These are phyloP conservation scores for Dothistroma pini DNA, from an alignment of 2,329 filamentous ascomycete genomes.

Conservation along the genomic window DNA sequence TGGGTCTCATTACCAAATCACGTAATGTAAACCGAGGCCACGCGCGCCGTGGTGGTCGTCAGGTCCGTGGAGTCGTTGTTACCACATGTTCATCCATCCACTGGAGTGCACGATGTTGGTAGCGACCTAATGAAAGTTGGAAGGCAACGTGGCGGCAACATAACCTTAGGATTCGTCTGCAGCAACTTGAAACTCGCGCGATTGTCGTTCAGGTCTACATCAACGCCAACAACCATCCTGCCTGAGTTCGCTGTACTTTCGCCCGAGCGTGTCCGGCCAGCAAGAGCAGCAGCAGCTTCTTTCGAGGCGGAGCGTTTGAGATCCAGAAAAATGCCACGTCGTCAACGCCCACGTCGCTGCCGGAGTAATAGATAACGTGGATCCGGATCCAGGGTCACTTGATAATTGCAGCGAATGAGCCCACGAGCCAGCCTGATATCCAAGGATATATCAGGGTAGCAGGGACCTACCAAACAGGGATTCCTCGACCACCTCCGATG, in stretches of 20 bases:
- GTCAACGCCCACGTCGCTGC: not conserved
- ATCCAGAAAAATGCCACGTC: constrained; percentile 3
- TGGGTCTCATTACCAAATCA: not conserved
- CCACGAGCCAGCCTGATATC: not conserved
- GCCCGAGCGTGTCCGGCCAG: not conserved
- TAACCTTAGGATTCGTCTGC: not conserved
- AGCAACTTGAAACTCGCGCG: not conserved
- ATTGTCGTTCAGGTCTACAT: not conserved
- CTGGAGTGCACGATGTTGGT: not conserved
- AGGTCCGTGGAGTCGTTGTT: not conserved
- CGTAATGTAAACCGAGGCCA: not conserved
- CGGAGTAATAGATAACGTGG: not conserved
- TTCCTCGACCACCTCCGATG: constrained; percentile 5
- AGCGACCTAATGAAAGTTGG: not conserved
- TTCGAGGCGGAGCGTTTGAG: not conserved
- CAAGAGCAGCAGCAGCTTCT: not conserved
- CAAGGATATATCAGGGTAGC: not conserved
- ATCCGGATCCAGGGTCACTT: constrained; percentile 3
- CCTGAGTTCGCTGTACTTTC: not conserved
- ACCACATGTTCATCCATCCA: not conserved
- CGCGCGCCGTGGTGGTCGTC: not conserved
- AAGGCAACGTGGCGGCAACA: not conserved
- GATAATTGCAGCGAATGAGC: constrained; percentile 2
- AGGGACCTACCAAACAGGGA: not conserved
- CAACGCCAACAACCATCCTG: not conserved